Percentiles rank a stretch among this genome's conserved stretches.
Evolutionary conservation across 768 basidiomycete species (phyloP).

Genomic region (Tricholoma bakamatsutake): DNA sequence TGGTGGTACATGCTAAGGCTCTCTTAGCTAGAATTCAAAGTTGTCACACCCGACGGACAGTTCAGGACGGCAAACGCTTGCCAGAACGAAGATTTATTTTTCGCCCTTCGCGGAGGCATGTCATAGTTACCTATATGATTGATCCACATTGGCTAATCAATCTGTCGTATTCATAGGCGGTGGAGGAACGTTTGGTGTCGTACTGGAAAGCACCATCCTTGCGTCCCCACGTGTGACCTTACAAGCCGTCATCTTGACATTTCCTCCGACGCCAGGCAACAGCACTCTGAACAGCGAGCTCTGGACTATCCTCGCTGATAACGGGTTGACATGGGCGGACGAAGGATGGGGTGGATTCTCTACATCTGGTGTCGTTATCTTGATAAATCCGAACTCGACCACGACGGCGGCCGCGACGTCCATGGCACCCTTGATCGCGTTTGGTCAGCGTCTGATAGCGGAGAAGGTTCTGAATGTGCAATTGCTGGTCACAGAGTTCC

Average conservation of each 20-base stretch:
- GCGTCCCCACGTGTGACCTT: conserved; percentile 31
- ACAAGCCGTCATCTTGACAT: conserved; percentile 30
- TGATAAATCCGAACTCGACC: conserved; percentile 39
- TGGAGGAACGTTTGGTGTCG: conserved; percentile 43
- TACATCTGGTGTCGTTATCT: conserved; percentile 29
- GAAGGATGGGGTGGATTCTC: conserved; percentile 47
- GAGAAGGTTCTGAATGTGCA: conserved; percentile 20
- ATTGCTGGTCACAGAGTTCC: conserved; percentile 32
- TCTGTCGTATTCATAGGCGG: conserved; percentile 23
- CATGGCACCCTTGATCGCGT: conserved; percentile 34
- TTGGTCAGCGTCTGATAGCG: conserved; percentile 23
- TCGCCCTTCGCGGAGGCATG: conserved; percentile 43
- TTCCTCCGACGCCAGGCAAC: conserved; percentile 13
- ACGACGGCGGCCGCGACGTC: conserved; percentile 32
- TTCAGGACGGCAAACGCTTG: conserved; percentile 40
- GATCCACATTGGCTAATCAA: background rate
- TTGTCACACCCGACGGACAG: conserved; percentile 49
- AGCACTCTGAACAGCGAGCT: conserved; percentile 24
- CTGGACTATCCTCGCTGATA: conserved; percentile 32
- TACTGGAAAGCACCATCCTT: conserved; percentile 31
- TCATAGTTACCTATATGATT: background rate
- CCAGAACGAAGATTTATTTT: conserved; percentile 49
- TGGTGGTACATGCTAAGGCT: background rate
- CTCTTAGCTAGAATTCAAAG: conserved; percentile 39
- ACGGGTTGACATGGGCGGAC: conserved; percentile 35